Base-by-base conservation (phyloP, 2,329 filamentous ascomycete species). In the Magnaporthiopsis poae region DNA sequence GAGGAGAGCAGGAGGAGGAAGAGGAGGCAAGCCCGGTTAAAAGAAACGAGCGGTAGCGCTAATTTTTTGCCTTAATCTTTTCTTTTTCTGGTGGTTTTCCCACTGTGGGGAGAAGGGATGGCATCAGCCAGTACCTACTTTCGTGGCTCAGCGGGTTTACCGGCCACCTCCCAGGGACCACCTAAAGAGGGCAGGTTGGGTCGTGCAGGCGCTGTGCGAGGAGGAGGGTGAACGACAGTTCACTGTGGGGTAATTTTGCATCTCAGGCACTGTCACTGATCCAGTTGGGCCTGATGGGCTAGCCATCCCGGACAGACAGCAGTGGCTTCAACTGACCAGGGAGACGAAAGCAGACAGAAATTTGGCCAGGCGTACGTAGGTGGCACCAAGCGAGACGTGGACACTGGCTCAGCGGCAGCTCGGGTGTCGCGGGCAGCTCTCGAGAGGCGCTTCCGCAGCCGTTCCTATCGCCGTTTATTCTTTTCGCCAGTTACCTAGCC, bases 11-110 rank as follows among this genome's bases (percentile, higher is more conserved):
- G 31, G 27, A 46, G 36, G n/a, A 63, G 35, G 62, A 63, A n/a
- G 62, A 63, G 27, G 46, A 65, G 27, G 52, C n/a, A 21, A 62
- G 56, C 60, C 60, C 35, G 64, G 64, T 62, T 65, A 65, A 65
- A 65, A 56, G 46, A 56, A 56, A 65, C 25, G 63, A 60, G 63
- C 31, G 61, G 56, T 12, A 7, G 61, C 63, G 56, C 63, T 61
- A 60, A 65, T 61, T 61, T 36, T 56, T 60, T 60, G 63, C 36
- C 46, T 65, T 36, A 62, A 21, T n/a, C 9, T 62, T 62, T 61
- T 29, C 5, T 13, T 39, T 15, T 46, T 15, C 4, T 31, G 31
- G 5, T 46, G 39, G n/a, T 56, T 7, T 21, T 56, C 8, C 46
- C n/a, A 56, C 21, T 8, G 46, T 56, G 46, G 46, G n/a, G 46